Base-by-base conservation (phyloP, 495 filamentous ascomycete genomes). In the Neurospora terricola region DNA sequence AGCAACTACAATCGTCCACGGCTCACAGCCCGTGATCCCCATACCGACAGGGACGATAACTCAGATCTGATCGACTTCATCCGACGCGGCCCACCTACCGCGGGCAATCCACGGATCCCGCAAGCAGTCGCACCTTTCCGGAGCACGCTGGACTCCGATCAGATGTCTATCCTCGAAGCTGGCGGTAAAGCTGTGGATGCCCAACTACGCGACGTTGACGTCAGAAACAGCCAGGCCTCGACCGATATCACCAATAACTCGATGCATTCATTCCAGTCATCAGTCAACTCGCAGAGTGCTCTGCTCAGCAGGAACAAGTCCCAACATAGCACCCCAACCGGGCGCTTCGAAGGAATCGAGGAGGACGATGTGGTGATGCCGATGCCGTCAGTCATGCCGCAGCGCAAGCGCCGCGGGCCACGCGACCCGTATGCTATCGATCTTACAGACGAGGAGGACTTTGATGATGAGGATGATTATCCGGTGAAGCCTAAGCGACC, bases 41-140 rank as follows among this genome's bases (percentile, higher is more conserved):
- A 86, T 38, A 85, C 87, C 27, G 83, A 88, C 34, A 87, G 85
- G 54, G 89, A 90, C 68, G 87, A 89, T 76, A 97, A 89, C 68
- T 90, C 91, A 3, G 96, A 97, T 73, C 82, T 99, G 45, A 96
- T 97, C 70, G 93, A 98, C 77, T 98, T 98, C 82, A 94, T 99
- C 71, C 90, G 94, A 69, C 90, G 92, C 80, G 92, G 95, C 2
- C 91, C 95, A 9, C 88, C 90, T 0, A 30, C 70, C 6, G 80
- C 80, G 38, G 78, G 80, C 16, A 83, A 85, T 71, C 92, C 88
- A 69, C 88, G 92, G 38, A 94, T 94, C 75, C 91, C 93, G 38
- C 92, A 91, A n/a, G 87, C 87, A 16, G 92, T 96, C 38, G 93
- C 94, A 16, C 93, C 94, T 18, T 94, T 97, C 83, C 87, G 93